Percentiles rank a stretch among this genome's conserved stretches.
phyloP scores from a whole-genome alignment of 805 yeast species.

The Clavispora carvajalis region DNA sequence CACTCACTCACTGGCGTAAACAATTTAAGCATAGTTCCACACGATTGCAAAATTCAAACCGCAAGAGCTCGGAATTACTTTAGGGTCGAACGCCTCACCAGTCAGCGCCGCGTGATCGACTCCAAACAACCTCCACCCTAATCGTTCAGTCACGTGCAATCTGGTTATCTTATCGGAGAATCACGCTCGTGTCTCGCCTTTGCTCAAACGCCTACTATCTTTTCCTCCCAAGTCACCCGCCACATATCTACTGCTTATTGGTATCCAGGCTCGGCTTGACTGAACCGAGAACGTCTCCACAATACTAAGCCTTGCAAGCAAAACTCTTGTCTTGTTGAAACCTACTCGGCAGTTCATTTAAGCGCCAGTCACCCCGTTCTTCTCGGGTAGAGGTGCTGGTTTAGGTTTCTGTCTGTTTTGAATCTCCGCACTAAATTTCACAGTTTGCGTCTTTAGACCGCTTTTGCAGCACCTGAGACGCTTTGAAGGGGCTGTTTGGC shows the following conservation, averaged over 20 bases:
- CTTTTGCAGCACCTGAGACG: neutral
- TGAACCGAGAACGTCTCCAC: neutral
- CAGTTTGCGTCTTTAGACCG: too few relatives aligned
- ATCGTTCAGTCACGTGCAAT: neutral
- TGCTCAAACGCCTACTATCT: neutral
- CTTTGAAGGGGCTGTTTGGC: neutral
- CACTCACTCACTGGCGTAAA: neutral
- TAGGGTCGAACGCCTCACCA: too few relatives aligned
- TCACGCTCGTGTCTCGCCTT: conserved; percentile 1
- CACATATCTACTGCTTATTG: neutral
- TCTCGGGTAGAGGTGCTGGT: neutral
- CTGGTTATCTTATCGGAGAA: neutral
- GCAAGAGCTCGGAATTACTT: too few relatives aligned
- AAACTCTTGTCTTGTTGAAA: neutral
- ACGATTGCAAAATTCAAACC: too few relatives aligned
- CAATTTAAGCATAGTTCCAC: too few relatives aligned
- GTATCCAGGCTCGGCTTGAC: neutral
- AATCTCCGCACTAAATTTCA: too few relatives aligned
- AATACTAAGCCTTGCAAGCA: too few relatives aligned
- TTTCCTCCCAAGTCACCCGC: neutral
- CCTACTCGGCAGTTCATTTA: neutral
- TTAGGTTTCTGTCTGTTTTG: neutral
- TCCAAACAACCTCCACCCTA: neutral
- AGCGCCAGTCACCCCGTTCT: neutral
- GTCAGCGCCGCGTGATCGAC: neutral